Percentiles rank a stretch among this genome's conserved stretches.
These are phyloP conservation scores for Aleurites moluccanus DNA, from an alignment of 441 rosid species.

Conservation along the genomic window DNA sequence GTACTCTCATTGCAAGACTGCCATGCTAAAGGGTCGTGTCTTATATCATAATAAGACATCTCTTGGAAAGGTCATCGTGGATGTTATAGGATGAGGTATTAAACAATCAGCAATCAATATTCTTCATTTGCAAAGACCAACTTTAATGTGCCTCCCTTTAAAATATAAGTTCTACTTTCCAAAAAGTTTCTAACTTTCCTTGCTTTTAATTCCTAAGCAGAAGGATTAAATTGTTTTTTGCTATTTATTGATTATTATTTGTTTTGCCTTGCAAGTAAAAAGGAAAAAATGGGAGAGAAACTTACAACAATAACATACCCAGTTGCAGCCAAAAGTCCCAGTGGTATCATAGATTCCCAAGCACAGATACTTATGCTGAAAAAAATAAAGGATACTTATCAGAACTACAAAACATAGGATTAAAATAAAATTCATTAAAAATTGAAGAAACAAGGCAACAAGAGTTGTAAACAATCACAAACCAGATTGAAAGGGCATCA, in stretches of 20 bases:
- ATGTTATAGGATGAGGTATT: background rate
- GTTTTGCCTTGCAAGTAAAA: background rate
- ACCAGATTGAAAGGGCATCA: conserved; percentile 53
- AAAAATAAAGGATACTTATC: background rate
- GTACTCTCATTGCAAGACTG: background rate
- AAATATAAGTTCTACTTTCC: background rate
- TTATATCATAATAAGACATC: background rate
- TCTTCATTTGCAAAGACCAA: background rate
- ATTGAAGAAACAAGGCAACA: background rate
- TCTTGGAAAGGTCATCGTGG: no score
- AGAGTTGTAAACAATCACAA: conserved; percentile 9
- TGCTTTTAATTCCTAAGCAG: background rate
- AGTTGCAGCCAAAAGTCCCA: conserved; percentile 55
- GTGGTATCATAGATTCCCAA: conserved; percentile 56
- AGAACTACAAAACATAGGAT: background rate
- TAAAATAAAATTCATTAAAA: background rate
- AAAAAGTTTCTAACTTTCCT: background rate
- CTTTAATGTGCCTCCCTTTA: background rate
- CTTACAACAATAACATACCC: conserved; percentile 37
- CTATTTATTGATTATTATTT: background rate
- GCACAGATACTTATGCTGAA: conserved; percentile 36
- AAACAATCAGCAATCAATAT: background rate
- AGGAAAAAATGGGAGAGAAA: background rate
- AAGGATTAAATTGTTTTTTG: background rate
- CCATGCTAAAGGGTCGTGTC: background rate